Evolutionary conservation across 2,329 filamentous ascomycete species (phyloP).

Genomic region (Stromatinia cepivora): DNA sequence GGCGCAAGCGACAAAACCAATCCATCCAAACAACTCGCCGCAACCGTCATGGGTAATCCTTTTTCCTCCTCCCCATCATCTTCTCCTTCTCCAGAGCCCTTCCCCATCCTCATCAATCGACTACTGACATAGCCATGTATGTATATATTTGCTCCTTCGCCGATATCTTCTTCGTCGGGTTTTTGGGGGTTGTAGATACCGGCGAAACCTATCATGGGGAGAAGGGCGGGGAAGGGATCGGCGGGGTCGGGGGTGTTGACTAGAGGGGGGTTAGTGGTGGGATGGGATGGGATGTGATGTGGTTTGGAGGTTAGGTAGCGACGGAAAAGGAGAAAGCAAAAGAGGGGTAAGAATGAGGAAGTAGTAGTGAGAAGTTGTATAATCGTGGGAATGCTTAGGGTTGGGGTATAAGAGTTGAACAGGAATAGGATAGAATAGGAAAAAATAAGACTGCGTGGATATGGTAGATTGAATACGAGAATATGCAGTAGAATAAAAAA

Average conservation of each 20-base stretch:
- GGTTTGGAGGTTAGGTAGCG: too few species aligned
- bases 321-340: too few species aligned
- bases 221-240: slow-evolving; percentile 50
- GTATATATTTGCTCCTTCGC: slow-evolving; percentile 72
- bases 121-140: slow-evolving; percentile 83
- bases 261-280: not conserved
- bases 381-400: too few species aligned
- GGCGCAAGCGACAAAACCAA: slow-evolving; percentile 77
- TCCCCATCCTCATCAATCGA: slow-evolving; percentile 63
- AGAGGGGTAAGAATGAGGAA: too few species aligned
- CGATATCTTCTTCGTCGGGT: slow-evolving; percentile 42
- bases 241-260: slow-evolving; percentile 61
- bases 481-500: not conserved
- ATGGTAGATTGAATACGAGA: too few species aligned
- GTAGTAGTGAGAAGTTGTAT: too few species aligned
- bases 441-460: too few species aligned
- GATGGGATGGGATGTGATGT: too few species aligned
- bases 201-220: slow-evolving; percentile 87
- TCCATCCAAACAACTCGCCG: slow-evolving; percentile 75
- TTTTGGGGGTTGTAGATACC: slow-evolving; percentile 66
- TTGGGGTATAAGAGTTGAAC: too few species aligned
- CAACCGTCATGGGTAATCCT: slow-evolving; percentile 70
- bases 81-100: not conserved
- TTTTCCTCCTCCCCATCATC: slow-evolving; percentile 34
- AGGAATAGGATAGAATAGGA: too few species aligned